These are phyloP conservation scores for Rhynchospora tenuis DNA, from an alignment of 176 grass and related monocot species.

Conservation along the genomic window DNA sequence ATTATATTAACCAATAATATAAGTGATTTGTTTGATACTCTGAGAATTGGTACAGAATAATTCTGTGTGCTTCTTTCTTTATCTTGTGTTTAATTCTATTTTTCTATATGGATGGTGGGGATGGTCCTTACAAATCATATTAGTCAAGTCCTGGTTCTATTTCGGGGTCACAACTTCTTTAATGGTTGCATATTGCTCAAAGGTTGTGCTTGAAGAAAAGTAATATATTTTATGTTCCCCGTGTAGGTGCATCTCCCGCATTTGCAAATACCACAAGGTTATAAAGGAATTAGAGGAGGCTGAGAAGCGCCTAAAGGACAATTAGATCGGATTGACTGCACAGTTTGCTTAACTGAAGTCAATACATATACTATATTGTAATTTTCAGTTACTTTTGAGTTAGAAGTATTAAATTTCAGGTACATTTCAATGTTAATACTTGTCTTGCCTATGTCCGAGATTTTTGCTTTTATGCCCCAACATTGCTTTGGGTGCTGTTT, in stretches of 20 bases:
- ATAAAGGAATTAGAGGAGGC: conserved; percentile 69
- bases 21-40: background rate
- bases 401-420: background rate
- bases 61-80: background rate
- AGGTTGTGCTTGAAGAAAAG: background rate
- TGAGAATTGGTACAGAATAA: background rate
- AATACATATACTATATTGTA: background rate
- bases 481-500: background rate
- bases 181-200: background rate
- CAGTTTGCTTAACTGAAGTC: background rate
- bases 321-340: conserved; percentile 26
- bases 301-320: conserved; percentile 70
- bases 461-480: background rate
- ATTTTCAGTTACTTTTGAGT: background rate
- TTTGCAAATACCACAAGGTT: conserved; percentile 74
- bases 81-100: background rate
- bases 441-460: background rate
- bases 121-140: background rate
- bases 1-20: background rate
- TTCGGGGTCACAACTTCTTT: background rate
- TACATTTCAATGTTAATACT: background rate
- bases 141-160: background rate
- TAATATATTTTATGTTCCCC: conserved; percentile 7
- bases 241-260: conserved; percentile 63
- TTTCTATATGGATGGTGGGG: background rate